Evolutionary conservation across 2,329 filamentous ascomycete genomes (phyloP), one percentile per base, ranked within the genome.

Genomic region (Xenoacremonium recifei): DNA sequence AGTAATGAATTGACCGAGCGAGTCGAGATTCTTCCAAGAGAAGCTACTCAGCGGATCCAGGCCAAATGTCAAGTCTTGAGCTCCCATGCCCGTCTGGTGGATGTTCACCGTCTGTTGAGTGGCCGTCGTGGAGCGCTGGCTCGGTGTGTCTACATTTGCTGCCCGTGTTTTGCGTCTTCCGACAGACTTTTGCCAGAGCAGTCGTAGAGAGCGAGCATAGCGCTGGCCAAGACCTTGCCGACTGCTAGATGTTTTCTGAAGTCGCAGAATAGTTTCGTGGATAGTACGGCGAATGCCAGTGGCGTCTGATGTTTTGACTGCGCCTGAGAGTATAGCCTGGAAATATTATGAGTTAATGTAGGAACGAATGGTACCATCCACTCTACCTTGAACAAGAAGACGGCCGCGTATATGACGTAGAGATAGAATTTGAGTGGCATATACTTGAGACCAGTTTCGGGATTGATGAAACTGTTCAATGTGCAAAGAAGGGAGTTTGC

Each of bases 341-440:
- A 9, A 13, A 27, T 13, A 13, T 27, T 27, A 27, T 27, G 23
- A 27, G 13, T 9, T 27, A 27, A 13, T 9, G 23, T 13, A n/a
- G n/a, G 23, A 27, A 9, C 9, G 23, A 27, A 27, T 27, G 23
- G 23, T 9, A 27, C 23, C n/a, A 27, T 9, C 9, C 9, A 27
- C 13, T 13, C 9, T 56, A 77, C 77, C 64, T 85, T 84, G 66
- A 83, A 84, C 5, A 84, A 59, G 48, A 84, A 84, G 3, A 83
- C 79, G 2, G 80, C 80, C 1, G 77, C 78, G 56, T 84, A 84
- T 18, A 84, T 83, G 3, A 69, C 72, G 45, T 73, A 84, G 21
- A 85, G 65, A 47, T 82, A 84, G 53, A 79, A 84, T 21, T 79
- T 70, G 7, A 83, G 64, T 2, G 81, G 81, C 79, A 85, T 82